A percentile compares a stretch with the other conserved stretches of the same genome.
Evolutionary conservation across 108 stramenopile species (phyloP).

Genomic region (Pseudonitzschia pungens): DNA sequence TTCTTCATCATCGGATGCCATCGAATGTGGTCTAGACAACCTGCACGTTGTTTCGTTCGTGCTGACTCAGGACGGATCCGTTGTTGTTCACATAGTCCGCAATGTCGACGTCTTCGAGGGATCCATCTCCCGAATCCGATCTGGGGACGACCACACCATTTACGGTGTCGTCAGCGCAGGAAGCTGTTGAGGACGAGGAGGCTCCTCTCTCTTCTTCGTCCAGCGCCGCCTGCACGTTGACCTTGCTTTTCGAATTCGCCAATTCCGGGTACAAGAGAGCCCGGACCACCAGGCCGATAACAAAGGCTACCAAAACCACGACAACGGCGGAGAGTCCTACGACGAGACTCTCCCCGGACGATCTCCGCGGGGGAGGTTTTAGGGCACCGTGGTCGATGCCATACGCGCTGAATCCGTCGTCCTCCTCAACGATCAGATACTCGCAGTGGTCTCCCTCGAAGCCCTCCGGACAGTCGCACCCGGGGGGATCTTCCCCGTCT

Average conservation of each 20-base stretch:
- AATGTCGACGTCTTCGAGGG: conserved; percentile 10
- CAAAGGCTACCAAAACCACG: neutral
- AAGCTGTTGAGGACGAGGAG: neutral
- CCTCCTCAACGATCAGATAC: conserved; percentile 14
- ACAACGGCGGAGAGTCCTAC: conserved; percentile 8
- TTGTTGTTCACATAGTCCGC: conserved; percentile 6
- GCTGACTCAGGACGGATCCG: neutral
- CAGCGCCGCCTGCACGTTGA: neutral
- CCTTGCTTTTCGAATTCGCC: neutral
- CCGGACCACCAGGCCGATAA: neutral
- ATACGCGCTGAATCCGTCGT: neutral
- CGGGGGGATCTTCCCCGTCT: conserved; percentile 31
- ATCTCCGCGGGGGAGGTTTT: neutral
- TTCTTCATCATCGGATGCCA: neutral
- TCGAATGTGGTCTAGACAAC: conserved; percentile 8
- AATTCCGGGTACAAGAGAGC: neutral
- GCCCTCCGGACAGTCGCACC: conserved; percentile 33
- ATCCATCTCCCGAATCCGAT: neutral
- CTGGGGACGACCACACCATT: neutral
- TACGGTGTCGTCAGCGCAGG: neutral
- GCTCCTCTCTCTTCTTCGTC: conserved; percentile 9
- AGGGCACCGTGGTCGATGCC: neutral
- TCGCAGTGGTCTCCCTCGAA: conserved; percentile 41
- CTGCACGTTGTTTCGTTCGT: conserved; percentile 11
- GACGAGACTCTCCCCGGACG: neutral